Percentiles rank a stretch among this genome's conserved stretches.
phyloP scores from a whole-genome alignment of 345 rosid genomes.

The Dovyalis caffra region DNA sequence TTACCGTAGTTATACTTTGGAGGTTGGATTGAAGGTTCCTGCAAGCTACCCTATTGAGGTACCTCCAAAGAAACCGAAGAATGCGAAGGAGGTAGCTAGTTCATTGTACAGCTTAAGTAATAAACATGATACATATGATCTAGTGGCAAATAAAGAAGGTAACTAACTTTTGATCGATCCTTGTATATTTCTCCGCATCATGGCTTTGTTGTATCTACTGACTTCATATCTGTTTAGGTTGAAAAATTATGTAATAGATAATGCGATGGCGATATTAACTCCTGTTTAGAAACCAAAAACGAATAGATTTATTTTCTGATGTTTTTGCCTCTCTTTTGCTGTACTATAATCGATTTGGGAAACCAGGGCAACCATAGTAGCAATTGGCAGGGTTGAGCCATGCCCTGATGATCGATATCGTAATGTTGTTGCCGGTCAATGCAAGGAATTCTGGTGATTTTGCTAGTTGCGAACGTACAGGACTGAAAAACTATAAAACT shows the following conservation, averaged over 20 bases:
- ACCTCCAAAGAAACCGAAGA: constrained; percentile 7
- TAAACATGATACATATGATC: constrained; percentile 1
- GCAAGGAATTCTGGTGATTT: not conserved
- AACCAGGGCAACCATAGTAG: not conserved
- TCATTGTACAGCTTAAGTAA: constrained; percentile 34
- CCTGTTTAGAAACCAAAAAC: not conserved
- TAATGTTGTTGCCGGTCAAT: not conserved
- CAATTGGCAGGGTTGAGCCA: not conserved
- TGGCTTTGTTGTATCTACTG: constrained; percentile 6
- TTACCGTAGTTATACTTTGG: not conserved
- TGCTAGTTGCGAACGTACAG: not conserved
- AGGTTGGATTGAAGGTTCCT: constrained; percentile 8
- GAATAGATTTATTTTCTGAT: not conserved
- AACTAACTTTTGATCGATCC: not conserved
- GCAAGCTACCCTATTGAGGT: constrained; percentile 3
- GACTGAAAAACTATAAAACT: not conserved
- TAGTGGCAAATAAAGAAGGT: constrained; percentile 23
- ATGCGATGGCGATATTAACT: constrained; percentile 11
- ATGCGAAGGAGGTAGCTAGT: constrained; percentile 8
- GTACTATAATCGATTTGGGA: not conserved
- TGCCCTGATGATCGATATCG: not conserved
- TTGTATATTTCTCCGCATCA: constrained; percentile 31
- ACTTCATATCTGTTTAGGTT: not conserved
- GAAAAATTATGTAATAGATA: constrained; percentile 13
- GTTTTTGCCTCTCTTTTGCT: not conserved